These are phyloP conservation scores for Sporisorium iseilematis-ciliati DNA, from an alignment of 1,284 basidiomycete species.

Conservation along the genomic window DNA sequence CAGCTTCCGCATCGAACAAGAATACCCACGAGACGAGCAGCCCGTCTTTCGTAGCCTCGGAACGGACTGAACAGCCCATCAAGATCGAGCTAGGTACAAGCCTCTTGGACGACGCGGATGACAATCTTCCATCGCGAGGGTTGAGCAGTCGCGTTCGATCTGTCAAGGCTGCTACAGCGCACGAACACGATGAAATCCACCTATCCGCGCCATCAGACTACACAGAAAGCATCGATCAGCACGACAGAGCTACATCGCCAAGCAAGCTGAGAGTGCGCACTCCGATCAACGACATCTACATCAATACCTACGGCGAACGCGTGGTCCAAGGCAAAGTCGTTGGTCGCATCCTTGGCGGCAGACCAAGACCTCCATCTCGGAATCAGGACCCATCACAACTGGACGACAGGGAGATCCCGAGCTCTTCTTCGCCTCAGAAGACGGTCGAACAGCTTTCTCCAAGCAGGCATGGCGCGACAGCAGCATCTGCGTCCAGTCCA, in stretches of 20 bases:
- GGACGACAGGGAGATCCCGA: not conserved
- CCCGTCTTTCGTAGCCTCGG: conserved; percentile 1
- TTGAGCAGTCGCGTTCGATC: conserved; percentile 28
- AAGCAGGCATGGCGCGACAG: not conserved
- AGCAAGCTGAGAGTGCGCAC: conserved; percentile 23
- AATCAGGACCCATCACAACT: not conserved
- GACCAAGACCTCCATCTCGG: conserved; percentile 27
- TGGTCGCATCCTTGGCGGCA: conserved; percentile 38
- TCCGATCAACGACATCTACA: conserved; percentile 47
- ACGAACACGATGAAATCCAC: not conserved
- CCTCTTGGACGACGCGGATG: conserved; percentile 30
- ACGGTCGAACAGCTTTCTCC: not conserved
- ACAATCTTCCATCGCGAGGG: conserved; percentile 31
- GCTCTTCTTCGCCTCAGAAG: not conserved
- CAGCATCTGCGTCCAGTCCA: conserved; percentile 8
- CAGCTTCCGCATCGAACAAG: not conserved
- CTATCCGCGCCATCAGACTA: not conserved
- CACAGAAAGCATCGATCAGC: not conserved
- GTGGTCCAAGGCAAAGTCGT: conserved; percentile 52
- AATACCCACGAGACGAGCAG: not conserved
- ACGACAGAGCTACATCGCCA: conserved; percentile 17
- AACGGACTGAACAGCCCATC: conserved; percentile 8
- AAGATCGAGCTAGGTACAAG: conserved; percentile 14
- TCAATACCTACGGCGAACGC: conserved; percentile 53
- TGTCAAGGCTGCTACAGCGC: conserved; percentile 26